These are phyloP conservation scores for Eremomyces bilateralis DNA, from an alignment of 495 filamentous ascomycete genomes.

Conservation along the genomic window DNA sequence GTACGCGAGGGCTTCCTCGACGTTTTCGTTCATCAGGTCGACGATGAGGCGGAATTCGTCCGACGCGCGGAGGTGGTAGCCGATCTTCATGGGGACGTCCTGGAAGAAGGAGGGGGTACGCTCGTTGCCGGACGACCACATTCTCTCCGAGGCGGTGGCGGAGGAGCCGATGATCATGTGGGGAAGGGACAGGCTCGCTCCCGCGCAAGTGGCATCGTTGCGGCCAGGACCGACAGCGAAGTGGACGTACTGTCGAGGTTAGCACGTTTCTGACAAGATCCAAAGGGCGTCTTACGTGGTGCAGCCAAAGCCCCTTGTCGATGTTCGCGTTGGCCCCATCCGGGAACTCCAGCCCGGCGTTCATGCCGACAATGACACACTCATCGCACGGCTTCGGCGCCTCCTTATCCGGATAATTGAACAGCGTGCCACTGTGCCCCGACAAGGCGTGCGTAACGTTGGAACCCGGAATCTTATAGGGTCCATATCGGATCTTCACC, in stretches of 20 bases:
- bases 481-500: background rate
- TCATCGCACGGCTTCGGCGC: background rate
- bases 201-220: background rate
- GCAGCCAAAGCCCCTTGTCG: slow-evolving; percentile 8
- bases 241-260: background rate
- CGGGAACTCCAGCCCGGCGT: slow-evolving; percentile 6
- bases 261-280: too few species aligned
- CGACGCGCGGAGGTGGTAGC: background rate
- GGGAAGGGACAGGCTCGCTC: background rate
- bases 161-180: background rate
- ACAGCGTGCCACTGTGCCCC: background rate
- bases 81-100: background rate
- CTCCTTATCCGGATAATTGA: background rate
- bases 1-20: background rate
- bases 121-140: background rate
- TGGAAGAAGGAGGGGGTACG: background rate
- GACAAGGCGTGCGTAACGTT: background rate
- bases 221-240: background rate
- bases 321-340: slow-evolving; percentile 7
- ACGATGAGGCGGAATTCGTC: slow-evolving; percentile 28
- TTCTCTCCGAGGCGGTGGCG: background rate
- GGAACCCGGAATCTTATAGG: background rate
- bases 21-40: slow-evolving; percentile 47
- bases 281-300: too few species aligned
- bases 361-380: background rate